Evolutionary conservation across 164 flowering plant species (phyloP).

Genomic region (Chloranthus sessilifolius): DNA sequence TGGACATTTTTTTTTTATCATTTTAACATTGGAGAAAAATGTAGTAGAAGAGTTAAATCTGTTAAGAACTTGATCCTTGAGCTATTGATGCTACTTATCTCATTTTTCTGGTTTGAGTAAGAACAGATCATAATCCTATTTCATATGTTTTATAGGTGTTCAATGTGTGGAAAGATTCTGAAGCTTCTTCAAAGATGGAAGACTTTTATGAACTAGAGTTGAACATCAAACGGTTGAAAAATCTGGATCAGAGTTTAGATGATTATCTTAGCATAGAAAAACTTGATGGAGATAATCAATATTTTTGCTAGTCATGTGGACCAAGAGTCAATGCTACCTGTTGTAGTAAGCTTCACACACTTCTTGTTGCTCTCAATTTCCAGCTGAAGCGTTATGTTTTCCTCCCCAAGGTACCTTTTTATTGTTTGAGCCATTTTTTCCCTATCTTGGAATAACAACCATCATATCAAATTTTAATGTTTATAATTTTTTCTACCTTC

Average conservation of each 20-base stretch:
- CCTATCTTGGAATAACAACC: too few relatives aligned
- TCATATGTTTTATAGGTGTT: constrained; percentile 56
- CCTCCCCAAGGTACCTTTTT: constrained; percentile 67
- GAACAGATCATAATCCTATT: too few relatives aligned
- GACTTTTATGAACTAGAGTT: constrained; percentile 93
- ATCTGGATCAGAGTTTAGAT: constrained; percentile 73
- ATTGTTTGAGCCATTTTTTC: too few relatives aligned
- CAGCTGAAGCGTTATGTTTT: constrained; percentile 97
- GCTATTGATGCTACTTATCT: too few relatives aligned
- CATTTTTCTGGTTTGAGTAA: too few relatives aligned
- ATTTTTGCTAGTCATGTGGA: constrained; percentile 80
- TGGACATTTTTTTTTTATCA: too few relatives aligned
- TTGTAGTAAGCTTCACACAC: constrained; percentile 72
- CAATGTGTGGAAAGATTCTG: constrained; percentile 87
- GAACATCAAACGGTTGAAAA: constrained; percentile 81
- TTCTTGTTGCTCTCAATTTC: constrained; percentile 82
- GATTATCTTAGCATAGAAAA: constrained; percentile 82
- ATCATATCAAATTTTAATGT: too few relatives aligned
- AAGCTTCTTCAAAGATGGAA: constrained; percentile 87
- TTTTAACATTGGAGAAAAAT: too few relatives aligned
- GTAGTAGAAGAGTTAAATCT: too few relatives aligned
- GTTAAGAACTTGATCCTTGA: too few relatives aligned
- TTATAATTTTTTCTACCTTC: too few relatives aligned
- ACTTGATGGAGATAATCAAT: constrained; percentile 91
- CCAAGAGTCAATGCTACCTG: constrained; percentile 83